Evolutionary conservation across 495 filamentous ascomycete genomes (phyloP), one percentile per base, ranked within the genome.

Genomic region (Glonium stellatum): DNA sequence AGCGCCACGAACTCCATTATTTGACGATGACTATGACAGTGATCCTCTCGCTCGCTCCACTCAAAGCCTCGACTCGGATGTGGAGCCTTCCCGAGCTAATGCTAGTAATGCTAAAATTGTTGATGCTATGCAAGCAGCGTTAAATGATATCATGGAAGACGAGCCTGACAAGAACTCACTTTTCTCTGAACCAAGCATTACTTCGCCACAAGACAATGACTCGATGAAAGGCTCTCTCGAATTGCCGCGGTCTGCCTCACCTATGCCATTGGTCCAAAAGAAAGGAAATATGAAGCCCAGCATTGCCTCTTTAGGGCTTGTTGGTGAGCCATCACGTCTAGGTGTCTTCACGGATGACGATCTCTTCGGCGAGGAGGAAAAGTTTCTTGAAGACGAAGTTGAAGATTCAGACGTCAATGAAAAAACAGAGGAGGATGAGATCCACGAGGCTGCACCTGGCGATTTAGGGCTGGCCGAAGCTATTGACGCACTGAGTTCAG

Each of bases 381-480:
- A 86, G 60, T 91, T 89, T 63, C 77, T 88, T 15, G 87, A 91
- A 53, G 92, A 96, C 65, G 91, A 96, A 68, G 83, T 85, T 37
- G 87, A 90, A 56, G 89, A 92, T 61, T 77, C 79, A 5, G 82
- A 88, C 13, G 81, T 23, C 11, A 55, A 63, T 23, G 46, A 67
- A 4, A 62, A 78, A 35, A 63, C 57, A 39, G 79, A 82, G 13
- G 83, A 87, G 34, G 90, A 96, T 58, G 89, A 89, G 58, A 87
- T 99, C 23, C 91, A 96, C 61, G 88, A 96, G 77, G 95, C 95
- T 41, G 91, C 91, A 1, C 95, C 95, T 5, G 95, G 95, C 3
- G 95, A 99, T 70, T 81, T 99, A 10, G 95, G 93, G 6, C 73
- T 99, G 46, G 88, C 89, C 0, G 95, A 99, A 69, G 93, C 95